These are phyloP conservation scores for Trametes hirsuta DNA, from an alignment of 1,284 basidiomycete species.

Conservation along the genomic window DNA sequence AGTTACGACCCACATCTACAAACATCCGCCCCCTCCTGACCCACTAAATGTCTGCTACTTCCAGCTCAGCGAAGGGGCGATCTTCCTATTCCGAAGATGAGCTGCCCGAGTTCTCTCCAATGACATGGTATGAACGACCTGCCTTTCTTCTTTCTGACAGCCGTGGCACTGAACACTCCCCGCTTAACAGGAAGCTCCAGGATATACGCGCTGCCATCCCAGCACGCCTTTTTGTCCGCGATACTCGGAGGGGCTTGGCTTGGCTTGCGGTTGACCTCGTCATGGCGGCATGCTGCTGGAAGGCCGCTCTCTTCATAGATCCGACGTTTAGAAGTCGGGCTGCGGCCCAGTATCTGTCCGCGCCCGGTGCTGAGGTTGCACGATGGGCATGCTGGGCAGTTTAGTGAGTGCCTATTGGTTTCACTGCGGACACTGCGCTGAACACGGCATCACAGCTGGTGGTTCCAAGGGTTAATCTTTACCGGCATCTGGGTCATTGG, in stretches of 20 bases:
- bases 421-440: neutral
- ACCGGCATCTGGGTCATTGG: constrained; percentile 68
- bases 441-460: constrained; percentile 46
- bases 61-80: neutral
- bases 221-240: constrained; percentile 38
- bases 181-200: constrained; percentile 41
- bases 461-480: constrained; percentile 63
- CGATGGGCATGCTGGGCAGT: constrained; percentile 48
- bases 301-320: constrained; percentile 50
- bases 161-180: neutral
- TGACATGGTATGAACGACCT: constrained; percentile 37
- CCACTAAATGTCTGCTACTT: neutral
- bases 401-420: constrained; percentile 25
- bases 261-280: constrained; percentile 46
- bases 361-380: constrained; percentile 40
- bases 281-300: constrained; percentile 50
- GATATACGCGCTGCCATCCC: constrained; percentile 61
- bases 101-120: constrained; percentile 48
- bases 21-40: neutral
- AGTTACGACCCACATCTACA: neutral
- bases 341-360: constrained; percentile 35
- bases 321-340: constrained; percentile 40
- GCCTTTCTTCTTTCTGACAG: neutral
- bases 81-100: constrained; percentile 36
- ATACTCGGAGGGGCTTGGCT: constrained; percentile 29